Evolutionary conservation across 108 stramenopile species (phyloP), one percentile per base, ranked within the genome.

Genomic region (Cylindrotheca closterium): DNA sequence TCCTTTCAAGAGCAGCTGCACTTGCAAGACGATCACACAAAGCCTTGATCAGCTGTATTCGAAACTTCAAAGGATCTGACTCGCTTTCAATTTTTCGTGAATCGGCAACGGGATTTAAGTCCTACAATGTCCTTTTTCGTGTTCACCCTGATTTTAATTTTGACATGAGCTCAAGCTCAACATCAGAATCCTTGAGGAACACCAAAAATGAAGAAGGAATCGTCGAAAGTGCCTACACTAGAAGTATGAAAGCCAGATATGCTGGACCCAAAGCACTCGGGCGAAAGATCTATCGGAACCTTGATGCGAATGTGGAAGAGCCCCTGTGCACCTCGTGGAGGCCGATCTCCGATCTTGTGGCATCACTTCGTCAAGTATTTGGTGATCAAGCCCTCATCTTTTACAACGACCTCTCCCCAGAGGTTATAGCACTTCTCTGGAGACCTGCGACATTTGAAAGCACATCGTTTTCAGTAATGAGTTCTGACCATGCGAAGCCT

Each of bases 391-490:
- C 87, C 23, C 58, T 94, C 10, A 89, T 94, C 67, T 89, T 91
- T 58, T 91, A 88, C 84, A 94, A 94, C 55, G 82, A 82, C 32
- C 64, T 74, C 26, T 59, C 77, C 37, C 93, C 93, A 18, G 89
- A 94, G 53, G 72, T 94, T 0, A 85, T 94, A 63, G 84, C 77
- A 1, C 57, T 94, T 55, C 47, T 89, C 3, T 94, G 93, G 93
- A 67, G 93, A 58, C 92, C 88, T 29, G 25, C 65, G 8, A 60
- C 79, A 21, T 84, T 89, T 62, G 60, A 45, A 26, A 61, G 79
- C 19, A 51, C 67, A 23, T 48, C 79, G 25, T 91, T 94, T 60
- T 81, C 86, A 25, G 93, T 81, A 8, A 71, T 87, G 76, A 55
- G 71, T 12, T 88, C 93, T 0, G 84, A 89, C 57, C 86, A 77